phyloP scores from a whole-genome alignment of 2,329 filamentous ascomycete species.

The Fusarium pseudograminearum region DNA sequence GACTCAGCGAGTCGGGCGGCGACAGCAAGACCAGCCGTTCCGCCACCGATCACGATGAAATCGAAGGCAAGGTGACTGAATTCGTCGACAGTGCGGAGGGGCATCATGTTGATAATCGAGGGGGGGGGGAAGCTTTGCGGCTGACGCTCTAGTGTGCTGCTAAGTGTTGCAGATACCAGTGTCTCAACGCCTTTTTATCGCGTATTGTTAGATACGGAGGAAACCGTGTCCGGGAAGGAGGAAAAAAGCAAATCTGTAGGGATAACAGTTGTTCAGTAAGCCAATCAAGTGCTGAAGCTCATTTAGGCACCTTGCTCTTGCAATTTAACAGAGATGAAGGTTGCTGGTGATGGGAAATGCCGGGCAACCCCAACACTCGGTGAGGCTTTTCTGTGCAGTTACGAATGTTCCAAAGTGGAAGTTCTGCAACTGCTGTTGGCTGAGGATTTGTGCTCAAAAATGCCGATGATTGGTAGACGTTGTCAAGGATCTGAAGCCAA shows the following conservation, averaged over 20 bases:
- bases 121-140: not conserved
- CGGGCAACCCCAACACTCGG: not conserved
- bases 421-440: not conserved
- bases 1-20: slow-evolving; percentile 62
- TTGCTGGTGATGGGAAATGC: not conserved
- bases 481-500: not conserved
- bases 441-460: not conserved
- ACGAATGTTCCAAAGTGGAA: slow-evolving; percentile 8
- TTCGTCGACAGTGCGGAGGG: slow-evolving; percentile 25
- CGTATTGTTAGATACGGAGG: not conserved
- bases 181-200: slow-evolving; percentile 14
- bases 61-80: slow-evolving; percentile 48
- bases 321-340: not conserved
- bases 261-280: not conserved
- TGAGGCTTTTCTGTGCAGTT: slow-evolving; percentile 23
- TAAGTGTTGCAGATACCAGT: not conserved
- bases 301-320: not conserved
- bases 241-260: not conserved
- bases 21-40: slow-evolving; percentile 65
- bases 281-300: not conserved
- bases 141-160: not conserved
- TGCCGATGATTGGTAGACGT: not conserved
- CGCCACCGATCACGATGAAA: slow-evolving; percentile 64
- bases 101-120: slow-evolving; percentile 22
- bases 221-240: not conserved